Evolutionary conservation across 371 early-diverging fungal genomes (phyloP).

Genomic region (Mortierella polycephala): DNA sequence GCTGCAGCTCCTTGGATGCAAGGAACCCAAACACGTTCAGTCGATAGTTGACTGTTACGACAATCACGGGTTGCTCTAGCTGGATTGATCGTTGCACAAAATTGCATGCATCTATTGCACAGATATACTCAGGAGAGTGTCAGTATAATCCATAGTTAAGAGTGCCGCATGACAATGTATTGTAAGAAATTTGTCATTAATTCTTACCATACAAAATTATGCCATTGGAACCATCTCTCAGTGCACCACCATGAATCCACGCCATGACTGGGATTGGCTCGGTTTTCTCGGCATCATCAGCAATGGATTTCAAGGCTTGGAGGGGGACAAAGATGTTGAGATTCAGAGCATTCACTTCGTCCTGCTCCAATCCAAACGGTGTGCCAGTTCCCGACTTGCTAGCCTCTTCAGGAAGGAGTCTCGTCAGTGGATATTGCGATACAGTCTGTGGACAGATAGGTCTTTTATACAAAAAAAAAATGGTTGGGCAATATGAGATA

Average conservation of each 20-base stretch:
- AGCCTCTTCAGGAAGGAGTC: constrained; percentile 7
- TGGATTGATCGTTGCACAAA: constrained; percentile 22
- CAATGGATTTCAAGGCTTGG: constrained; percentile 1
- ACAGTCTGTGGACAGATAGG: constrained; percentile 17
- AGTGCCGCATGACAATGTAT: background rate
- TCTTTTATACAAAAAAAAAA: background rate
- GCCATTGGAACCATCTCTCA: constrained; percentile 21
- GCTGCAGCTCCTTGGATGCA: constrained; percentile 40
- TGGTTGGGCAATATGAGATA: background rate
- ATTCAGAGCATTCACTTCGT: constrained; percentile 32
- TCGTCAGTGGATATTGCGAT: constrained; percentile 5
- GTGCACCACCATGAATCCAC: constrained; percentile 45
- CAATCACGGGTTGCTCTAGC: constrained; percentile 21
- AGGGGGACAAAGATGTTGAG: constrained; percentile 50
- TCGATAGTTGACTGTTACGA: constrained; percentile 49
- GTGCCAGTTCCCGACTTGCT: constrained; percentile 4
- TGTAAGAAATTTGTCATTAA: too few relatives aligned
- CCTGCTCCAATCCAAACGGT: constrained; percentile 19
- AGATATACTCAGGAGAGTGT: background rate
- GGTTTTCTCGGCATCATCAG: background rate
- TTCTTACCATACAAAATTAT: constrained; percentile 23
- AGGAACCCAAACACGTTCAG: constrained; percentile 49
- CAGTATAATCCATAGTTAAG: background rate
- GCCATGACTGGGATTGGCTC: constrained; percentile 30
- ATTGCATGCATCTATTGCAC: constrained; percentile 21